Conservation (phyloP, 352 stramenopile species). For the Phytophthora palmivora region DNA sequence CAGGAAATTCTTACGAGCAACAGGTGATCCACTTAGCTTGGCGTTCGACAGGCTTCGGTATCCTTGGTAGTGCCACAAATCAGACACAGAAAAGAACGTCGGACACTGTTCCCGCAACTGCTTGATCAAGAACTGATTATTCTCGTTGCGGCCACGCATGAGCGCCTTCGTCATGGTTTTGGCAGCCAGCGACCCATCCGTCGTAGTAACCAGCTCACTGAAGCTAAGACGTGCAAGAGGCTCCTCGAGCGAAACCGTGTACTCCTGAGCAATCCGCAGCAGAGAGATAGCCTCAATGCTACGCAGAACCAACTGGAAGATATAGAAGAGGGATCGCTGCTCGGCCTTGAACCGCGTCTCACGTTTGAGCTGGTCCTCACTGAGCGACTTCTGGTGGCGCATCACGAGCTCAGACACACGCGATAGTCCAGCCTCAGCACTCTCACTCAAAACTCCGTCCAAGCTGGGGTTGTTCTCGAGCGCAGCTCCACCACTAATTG, state of each 20-base stretch:
- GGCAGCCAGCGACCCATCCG: constrained; percentile 60
- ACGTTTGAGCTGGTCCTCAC: constrained; percentile 74
- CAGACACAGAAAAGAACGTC: constrained; percentile 83
- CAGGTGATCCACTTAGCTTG: constrained; percentile 70
- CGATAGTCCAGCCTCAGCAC: constrained; percentile 53
- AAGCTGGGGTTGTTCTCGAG: constrained; percentile 65
- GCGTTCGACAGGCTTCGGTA: constrained; percentile 86
- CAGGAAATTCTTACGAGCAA: constrained; percentile 66
- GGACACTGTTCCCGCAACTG: constrained; percentile 87
- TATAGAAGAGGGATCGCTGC: constrained; percentile 81
- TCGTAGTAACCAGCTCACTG: constrained; percentile 77
- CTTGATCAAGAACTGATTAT: constrained; percentile 84
- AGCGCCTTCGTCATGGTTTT: constrained; percentile 85
- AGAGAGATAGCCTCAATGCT: constrained; percentile 85
- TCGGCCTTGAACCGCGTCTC: constrained; percentile 84
- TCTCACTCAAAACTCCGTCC: constrained; percentile 44
- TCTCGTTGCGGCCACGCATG: constrained; percentile 81
- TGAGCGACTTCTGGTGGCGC: constrained; percentile 77
- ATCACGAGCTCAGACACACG: constrained; percentile 71
- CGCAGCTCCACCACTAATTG: constrained; percentile 69
- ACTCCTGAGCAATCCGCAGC: constrained; percentile 65
- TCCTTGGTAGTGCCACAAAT: constrained; percentile 86
- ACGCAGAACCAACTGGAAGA: constrained; percentile 80
- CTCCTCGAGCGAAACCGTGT: constrained; percentile 77
- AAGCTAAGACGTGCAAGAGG: constrained; percentile 71